Percentiles rank a stretch among this genome's conserved stretches.
Evolutionary conservation across 2,329 filamentous ascomycete genomes (phyloP).

Genomic region (Hypocrella siamensis): DNA sequence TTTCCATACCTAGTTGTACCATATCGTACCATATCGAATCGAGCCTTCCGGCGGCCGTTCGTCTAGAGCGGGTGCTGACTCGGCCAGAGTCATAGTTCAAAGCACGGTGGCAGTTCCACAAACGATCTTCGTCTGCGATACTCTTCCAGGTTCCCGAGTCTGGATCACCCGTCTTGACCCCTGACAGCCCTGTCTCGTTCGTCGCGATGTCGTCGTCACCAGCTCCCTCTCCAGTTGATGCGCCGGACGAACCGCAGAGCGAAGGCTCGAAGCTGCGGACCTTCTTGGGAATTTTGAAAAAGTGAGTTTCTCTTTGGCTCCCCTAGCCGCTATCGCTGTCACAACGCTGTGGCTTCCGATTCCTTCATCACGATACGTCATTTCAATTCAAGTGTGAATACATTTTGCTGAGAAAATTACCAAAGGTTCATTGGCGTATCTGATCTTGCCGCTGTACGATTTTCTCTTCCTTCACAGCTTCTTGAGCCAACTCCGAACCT

Average conservation of each 20-base stretch:
- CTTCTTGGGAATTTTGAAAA: conserved; percentile 74
- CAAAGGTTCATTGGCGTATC: conserved; percentile 87
- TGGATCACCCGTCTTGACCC: neutral
- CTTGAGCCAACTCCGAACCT: conserved; percentile 93
- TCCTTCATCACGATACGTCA: too few species aligned
- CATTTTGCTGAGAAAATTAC: conserved; percentile 5
- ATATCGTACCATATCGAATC: too few species aligned
- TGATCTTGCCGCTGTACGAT: conserved; percentile 89
- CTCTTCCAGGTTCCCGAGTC: neutral
- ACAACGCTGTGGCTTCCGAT: too few species aligned
- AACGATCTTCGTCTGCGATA: neutral
- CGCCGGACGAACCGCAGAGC: conserved; percentile 38
- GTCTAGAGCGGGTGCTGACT: too few species aligned
- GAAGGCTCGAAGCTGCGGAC: conserved; percentile 82
- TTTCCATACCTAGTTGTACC: too few species aligned
- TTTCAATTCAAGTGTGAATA: conserved; percentile 3
- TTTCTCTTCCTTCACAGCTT: conserved; percentile 88
- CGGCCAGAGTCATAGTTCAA: neutral
- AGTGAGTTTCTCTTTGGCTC: too few species aligned
- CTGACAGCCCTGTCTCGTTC: neutral
- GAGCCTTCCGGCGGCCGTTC: too few species aligned
- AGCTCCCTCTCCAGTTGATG: conserved; percentile 15
- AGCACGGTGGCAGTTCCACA: neutral
- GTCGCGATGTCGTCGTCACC: conserved; percentile 21
- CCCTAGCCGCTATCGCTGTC: too few species aligned